phyloP scores from a whole-genome alignment of 2,329 filamentous ascomycete genomes.

The Lachnellula hyalina region DNA sequence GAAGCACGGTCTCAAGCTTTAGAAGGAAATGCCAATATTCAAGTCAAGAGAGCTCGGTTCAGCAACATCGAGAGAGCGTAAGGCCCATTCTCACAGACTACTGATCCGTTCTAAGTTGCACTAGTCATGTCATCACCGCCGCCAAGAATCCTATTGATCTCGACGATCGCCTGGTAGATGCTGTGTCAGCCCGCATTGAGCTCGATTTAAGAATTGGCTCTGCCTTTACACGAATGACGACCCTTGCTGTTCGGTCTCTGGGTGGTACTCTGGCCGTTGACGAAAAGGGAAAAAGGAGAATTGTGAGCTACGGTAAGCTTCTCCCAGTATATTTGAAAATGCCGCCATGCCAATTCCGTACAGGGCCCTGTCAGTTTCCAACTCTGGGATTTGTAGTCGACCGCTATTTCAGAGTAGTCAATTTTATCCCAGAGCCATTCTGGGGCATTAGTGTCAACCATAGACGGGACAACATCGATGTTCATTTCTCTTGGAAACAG shows the following conservation, averaged over 20 bases:
- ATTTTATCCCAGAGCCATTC: conserved; percentile 87
- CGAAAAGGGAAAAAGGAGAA: conserved; percentile 22
- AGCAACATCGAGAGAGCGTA: conserved; percentile 93
- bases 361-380: conserved; percentile 90
- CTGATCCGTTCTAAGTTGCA: conserved; percentile 3
- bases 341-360: conserved; percentile 3
- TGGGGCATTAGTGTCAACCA: conserved; percentile 89
- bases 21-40: conserved; percentile 65
- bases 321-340: not conserved
- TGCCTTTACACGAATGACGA: conserved; percentile 86
- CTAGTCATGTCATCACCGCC: conserved; percentile 78
- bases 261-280: conserved; percentile 60
- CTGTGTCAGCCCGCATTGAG: conserved; percentile 84
- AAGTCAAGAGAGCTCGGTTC: conserved; percentile 82
- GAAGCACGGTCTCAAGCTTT: conserved; percentile 81
- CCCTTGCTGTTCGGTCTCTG: conserved; percentile 67
- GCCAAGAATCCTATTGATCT: conserved; percentile 71
- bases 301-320: conserved; percentile 73
- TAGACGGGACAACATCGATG: conserved; percentile 68
- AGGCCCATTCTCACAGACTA: conserved; percentile 27
- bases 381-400: conserved; percentile 97
- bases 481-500: conserved; percentile 79
- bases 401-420: conserved; percentile 86
- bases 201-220: conserved; percentile 88
- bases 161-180: conserved; percentile 81